A percentile compares a stretch with the other conserved stretches of the same genome.
These are phyloP conservation scores for Entomophthora muscae DNA, from an alignment of 371 early-diverging fungal species.

Conservation along the genomic window DNA sequence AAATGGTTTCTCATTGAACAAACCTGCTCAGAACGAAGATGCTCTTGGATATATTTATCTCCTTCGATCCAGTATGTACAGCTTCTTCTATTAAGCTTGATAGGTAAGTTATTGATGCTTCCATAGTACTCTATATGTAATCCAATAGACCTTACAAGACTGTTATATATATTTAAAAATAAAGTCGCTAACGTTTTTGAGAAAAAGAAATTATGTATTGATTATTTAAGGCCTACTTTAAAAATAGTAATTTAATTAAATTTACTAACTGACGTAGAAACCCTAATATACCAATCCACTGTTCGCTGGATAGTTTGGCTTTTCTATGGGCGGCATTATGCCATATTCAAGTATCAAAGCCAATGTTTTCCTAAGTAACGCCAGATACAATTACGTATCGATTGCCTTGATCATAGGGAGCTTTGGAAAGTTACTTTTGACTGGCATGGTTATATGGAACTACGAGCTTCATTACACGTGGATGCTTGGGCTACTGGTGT, in stretches of 20 bases:
- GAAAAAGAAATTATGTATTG: too few species aligned
- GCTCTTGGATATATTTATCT: constrained; percentile 34
- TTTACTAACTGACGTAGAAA: too few species aligned
- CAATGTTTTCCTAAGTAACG: not conserved
- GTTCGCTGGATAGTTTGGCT: constrained; percentile 19
- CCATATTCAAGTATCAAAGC: constrained; percentile 13
- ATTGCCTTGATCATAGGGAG: constrained; percentile 70
- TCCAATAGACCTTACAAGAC: too few species aligned
- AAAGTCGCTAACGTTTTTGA: too few species aligned
- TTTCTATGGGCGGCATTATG: constrained; percentile 13
- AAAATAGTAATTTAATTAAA: too few species aligned
- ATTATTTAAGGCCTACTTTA: too few species aligned
- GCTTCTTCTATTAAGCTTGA: constrained; percentile 49
- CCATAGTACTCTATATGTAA: not conserved
- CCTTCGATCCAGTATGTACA: constrained; percentile 59
- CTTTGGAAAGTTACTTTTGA: constrained; percentile 76
- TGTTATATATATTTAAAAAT: too few species aligned
- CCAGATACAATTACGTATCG: constrained; percentile 40
- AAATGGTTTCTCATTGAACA: constrained; percentile 82
- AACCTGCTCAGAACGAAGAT: constrained; percentile 25
- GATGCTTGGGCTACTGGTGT: constrained; percentile 51
- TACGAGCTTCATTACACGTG: constrained; percentile 70
- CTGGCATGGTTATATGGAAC: constrained; percentile 89
- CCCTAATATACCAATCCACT: constrained; percentile 23
- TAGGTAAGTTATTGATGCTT: too few species aligned